Percentiles rank a stretch among this genome's conserved stretches.
Evolutionary conservation across 192 early-diverging fungal genomes (phyloP).

Genomic region (Mortierella hygrophila): DNA sequence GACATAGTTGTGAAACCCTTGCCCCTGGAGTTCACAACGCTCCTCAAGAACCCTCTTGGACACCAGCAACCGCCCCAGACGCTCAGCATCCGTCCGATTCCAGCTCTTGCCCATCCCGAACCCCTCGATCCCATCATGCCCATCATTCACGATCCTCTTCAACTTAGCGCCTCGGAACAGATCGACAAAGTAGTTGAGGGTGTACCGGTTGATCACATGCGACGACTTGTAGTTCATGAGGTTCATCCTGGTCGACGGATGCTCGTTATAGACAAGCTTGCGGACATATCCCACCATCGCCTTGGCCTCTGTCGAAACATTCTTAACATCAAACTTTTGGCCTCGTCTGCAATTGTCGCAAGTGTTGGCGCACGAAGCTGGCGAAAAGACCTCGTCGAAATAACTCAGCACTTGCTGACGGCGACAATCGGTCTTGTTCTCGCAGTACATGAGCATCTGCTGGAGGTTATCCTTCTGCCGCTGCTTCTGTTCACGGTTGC

Average conservation of each 20-base stretch:
- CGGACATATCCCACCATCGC: constrained; percentile 35
- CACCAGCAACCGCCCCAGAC: constrained; percentile 79
- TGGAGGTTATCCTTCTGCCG: constrained; percentile 72
- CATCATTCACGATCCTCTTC: constrained; percentile 63
- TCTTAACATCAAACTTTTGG: constrained; percentile 37
- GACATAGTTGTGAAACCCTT: constrained; percentile 76
- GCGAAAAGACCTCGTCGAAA: constrained; percentile 89
- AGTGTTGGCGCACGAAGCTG: constrained; percentile 72
- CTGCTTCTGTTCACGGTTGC: constrained; percentile 86
- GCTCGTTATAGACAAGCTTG: constrained; percentile 38
- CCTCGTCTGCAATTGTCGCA: constrained; percentile 88
- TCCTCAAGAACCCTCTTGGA: constrained; percentile 74
- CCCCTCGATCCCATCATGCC: constrained; percentile 63
- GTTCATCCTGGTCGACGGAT: constrained; percentile 33
- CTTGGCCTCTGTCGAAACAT: constrained; percentile 50
- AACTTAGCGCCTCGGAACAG: constrained; percentile 79
- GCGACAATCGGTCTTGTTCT: constrained; percentile 89
- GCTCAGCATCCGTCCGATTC: constrained; percentile 71
- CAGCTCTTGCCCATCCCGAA: constrained; percentile 71
- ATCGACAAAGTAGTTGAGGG: constrained; percentile 78
- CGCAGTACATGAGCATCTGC: constrained; percentile 83
- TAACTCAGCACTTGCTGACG: constrained; percentile 90
- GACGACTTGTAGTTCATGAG: constrained; percentile 27
- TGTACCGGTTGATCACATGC: constrained; percentile 42
- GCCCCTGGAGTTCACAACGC: constrained; percentile 67